Conservation (phyloP, 1,284 basidiomycete species). For the Singerocomus inundabilis region DNA sequence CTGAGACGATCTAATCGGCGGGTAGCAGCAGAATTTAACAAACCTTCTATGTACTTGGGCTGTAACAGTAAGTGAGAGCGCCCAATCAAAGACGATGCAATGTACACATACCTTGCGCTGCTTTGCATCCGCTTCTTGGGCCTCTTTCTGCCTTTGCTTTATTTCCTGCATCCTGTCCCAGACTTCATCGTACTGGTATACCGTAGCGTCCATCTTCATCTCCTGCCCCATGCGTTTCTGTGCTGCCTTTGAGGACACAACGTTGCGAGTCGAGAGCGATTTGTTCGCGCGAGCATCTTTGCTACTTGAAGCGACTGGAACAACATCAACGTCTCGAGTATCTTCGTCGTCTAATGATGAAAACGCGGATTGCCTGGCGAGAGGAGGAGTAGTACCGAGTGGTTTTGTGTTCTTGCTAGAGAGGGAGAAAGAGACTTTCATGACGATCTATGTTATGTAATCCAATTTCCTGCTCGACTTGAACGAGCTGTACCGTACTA, state of each 20-base stretch:
- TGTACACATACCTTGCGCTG: constrained; percentile 64
- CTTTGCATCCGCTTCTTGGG: constrained; percentile 69
- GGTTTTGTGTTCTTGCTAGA: constrained; percentile 53
- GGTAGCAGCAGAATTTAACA: constrained; percentile 83
- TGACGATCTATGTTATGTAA: constrained; percentile 34
- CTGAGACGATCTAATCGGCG: constrained; percentile 88
- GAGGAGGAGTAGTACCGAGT: constrained; percentile 50
- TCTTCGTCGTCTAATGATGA: constrained; percentile 63
- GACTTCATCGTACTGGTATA: constrained; percentile 96
- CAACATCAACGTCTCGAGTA: constrained; percentile 42
- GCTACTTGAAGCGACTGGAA: constrained; percentile 41
- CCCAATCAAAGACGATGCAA: constrained; percentile 2
- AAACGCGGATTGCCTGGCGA: constrained; percentile 63
- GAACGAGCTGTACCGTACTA: neutral
- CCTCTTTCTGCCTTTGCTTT: constrained; percentile 70
- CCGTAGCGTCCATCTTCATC: constrained; percentile 75
- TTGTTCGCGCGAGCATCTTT: constrained; percentile 47
- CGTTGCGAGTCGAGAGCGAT: constrained; percentile 55
- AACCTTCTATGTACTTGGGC: constrained; percentile 91
- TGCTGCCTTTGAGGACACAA: constrained; percentile 55
- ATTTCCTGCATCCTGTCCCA: constrained; percentile 95
- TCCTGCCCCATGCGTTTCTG: constrained; percentile 74
- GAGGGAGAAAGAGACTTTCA: constrained; percentile 83
- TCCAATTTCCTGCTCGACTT: neutral
- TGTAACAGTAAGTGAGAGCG: constrained; percentile 34